Percentiles rank a stretch among this genome's conserved stretches.
These are phyloP conservation scores for Epichloe festucae DNA, from an alignment of 2,329 filamentous ascomycete species.

Conservation along the genomic window DNA sequence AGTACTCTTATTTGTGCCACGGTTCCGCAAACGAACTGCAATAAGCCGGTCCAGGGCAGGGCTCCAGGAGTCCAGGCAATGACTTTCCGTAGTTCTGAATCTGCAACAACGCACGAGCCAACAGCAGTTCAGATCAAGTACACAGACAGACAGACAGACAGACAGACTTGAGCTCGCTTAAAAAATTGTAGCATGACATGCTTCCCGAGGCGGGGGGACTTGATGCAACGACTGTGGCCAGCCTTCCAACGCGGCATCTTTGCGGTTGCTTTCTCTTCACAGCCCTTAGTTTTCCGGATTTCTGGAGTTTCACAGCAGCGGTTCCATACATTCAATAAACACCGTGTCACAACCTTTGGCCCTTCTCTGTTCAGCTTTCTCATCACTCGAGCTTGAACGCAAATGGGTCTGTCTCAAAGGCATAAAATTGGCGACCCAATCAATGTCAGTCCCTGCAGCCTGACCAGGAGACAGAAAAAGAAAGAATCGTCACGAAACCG, in stretches of 20 bases:
- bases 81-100: background rate
- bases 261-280: background rate
- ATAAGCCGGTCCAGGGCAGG: background rate
- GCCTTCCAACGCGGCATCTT: background rate
- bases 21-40: background rate
- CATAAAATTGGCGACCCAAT: background rate
- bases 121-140: background rate
- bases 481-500: background rate
- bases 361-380: background rate
- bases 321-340: background rate
- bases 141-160: background rate
- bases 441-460: background rate
- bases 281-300: background rate
- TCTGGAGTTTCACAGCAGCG: background rate
- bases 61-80: too few species aligned
- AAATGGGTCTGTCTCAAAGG: background rate
- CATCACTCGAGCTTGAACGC: background rate
- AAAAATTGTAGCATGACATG: background rate
- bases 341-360: background rate
- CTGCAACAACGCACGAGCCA: conserved; percentile 1
- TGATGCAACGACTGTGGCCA: background rate
- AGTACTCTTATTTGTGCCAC: background rate
- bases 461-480: background rate
- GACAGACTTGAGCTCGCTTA: background rate
- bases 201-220: too few species aligned